These are phyloP conservation scores for Tilletiopsis washingtonensis DNA, from an alignment of 1,284 basidiomycete species.

Conservation along the genomic window DNA sequence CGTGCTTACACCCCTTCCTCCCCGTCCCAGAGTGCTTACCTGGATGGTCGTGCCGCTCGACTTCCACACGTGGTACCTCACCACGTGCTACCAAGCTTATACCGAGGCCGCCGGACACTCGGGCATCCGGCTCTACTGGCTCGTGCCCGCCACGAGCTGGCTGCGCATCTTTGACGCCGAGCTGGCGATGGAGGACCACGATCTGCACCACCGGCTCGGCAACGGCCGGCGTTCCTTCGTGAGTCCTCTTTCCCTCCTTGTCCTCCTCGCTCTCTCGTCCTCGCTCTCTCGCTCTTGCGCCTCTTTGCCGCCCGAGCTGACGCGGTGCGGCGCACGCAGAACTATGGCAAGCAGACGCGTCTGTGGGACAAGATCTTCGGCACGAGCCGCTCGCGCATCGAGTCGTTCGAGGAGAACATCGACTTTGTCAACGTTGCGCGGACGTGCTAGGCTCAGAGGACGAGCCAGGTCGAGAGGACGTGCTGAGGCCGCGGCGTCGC, in stretches of 20 bases:
- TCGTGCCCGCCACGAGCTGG: slow-evolving; percentile 19
- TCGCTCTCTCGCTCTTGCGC: too few relatives aligned
- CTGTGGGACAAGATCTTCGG: slow-evolving; percentile 43
- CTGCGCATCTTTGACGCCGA: slow-evolving; percentile 23
- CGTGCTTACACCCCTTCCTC: slow-evolving; percentile 1
- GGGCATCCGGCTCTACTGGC: slow-evolving; percentile 33
- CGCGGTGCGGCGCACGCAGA: neutral
- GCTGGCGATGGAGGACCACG: slow-evolving; percentile 39
- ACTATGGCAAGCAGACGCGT: slow-evolving; percentile 42
- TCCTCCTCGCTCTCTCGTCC: too few relatives aligned
- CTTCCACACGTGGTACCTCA: slow-evolving; percentile 14
- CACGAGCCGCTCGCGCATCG: slow-evolving; percentile 31
- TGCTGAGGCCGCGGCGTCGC: too few relatives aligned
- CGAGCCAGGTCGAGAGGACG: too few relatives aligned
- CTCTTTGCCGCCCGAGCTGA: neutral
- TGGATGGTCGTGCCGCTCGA: slow-evolving; percentile 12
- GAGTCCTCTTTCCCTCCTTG: too few relatives aligned
- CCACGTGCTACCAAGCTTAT: slow-evolving; percentile 28
- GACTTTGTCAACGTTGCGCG: slow-evolving; percentile 3
- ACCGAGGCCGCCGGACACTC: slow-evolving; percentile 36
- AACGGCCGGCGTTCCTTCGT: neutral
- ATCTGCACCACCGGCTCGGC: slow-evolving; percentile 43
- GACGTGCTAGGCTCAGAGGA: too few relatives aligned
- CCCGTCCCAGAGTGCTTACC: too few relatives aligned
- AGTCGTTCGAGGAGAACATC: slow-evolving; percentile 14